Evolutionary conservation across 768 basidiomycete genomes (phyloP).

Genomic region (Hebeloma cylindrosporum): DNA sequence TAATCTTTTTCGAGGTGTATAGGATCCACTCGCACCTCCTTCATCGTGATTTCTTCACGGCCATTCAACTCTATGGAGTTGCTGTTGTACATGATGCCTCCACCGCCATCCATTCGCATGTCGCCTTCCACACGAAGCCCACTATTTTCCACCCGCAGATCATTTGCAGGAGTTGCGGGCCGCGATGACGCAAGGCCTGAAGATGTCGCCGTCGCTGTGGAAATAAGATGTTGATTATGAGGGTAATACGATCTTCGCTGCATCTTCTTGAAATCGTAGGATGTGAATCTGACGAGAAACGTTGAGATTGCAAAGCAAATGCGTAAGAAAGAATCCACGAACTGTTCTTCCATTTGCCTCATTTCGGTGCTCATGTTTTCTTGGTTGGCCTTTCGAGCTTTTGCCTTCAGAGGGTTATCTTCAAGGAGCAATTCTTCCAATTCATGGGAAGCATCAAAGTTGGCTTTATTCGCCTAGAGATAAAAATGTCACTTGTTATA

Average conservation of each 20-base stretch:
- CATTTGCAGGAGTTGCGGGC: slow-evolving; percentile 67
- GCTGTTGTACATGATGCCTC: slow-evolving; percentile 38
- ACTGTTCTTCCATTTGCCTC: slow-evolving; percentile 99
- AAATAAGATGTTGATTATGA: slow-evolving; percentile 70
- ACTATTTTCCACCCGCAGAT: slow-evolving; percentile 43
- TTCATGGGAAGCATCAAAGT: slow-evolving; percentile 98
- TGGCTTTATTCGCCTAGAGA: slow-evolving; percentile 91
- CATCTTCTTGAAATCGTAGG: slow-evolving; percentile 93
- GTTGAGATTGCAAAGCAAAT: neutral
- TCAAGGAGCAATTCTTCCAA: slow-evolving; percentile 93
- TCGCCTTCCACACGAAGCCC: slow-evolving; percentile 27
- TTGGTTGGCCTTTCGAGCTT: slow-evolving; percentile 86
- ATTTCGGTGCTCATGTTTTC: slow-evolving; percentile 90
- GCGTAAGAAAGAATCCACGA: slow-evolving; percentile 21
- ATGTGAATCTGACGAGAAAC: slow-evolving; percentile 62
- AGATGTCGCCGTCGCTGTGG: slow-evolving; percentile 75
- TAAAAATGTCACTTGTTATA: slow-evolving; percentile 11
- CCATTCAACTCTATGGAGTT: slow-evolving; percentile 43
- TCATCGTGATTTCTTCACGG: slow-evolving; percentile 27
- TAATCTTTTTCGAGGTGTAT: slow-evolving; percentile 50
- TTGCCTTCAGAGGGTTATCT: slow-evolving; percentile 95
- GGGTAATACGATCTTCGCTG: slow-evolving; percentile 90
- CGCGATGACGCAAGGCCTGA: slow-evolving; percentile 70
- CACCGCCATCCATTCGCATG: slow-evolving; percentile 30
- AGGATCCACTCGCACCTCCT: slow-evolving; percentile 43